phyloP scores from a whole-genome alignment of 371 early-diverging fungal genomes.

The Homolaphlyctis polyrhiza region DNA sequence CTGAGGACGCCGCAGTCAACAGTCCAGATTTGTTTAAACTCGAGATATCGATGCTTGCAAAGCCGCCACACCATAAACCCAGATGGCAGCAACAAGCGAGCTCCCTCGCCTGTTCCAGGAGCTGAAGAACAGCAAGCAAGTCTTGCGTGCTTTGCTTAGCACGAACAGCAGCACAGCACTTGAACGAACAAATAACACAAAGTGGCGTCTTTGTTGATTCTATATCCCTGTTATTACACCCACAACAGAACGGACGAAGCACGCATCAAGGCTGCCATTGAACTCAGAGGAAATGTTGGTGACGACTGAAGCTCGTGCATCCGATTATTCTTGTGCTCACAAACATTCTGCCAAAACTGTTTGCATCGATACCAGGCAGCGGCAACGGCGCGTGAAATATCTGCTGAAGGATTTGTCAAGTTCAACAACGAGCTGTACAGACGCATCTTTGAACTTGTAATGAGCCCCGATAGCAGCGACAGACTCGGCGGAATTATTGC shows the following conservation, averaged over 20 bases:
- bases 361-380: constrained; percentile 50
- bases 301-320: background rate
- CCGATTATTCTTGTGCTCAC: too few species aligned
- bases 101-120: background rate
- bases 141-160: background rate
- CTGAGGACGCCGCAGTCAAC: too few species aligned
- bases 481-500: constrained; percentile 71
- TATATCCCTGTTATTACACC: background rate
- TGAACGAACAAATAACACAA: background rate
- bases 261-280: constrained; percentile 53
- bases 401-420: constrained; percentile 61
- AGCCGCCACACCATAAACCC: background rate
- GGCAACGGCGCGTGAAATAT: constrained; percentile 57
- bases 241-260: constrained; percentile 14
- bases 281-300: constrained; percentile 40
- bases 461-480: constrained; percentile 60
- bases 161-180: background rate
- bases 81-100: background rate
- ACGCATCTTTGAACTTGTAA: constrained; percentile 67
- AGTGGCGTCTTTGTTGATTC: background rate
- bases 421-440: constrained; percentile 71
- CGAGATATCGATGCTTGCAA: background rate
- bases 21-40: too few species aligned
- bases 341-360: too few species aligned
- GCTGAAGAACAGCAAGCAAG: background rate